Evolutionary conservation across 495 filamentous ascomycete genomes (phyloP), one percentile per base, ranked within the genome.

Genomic region (Pseudevernia furfuracea): DNA sequence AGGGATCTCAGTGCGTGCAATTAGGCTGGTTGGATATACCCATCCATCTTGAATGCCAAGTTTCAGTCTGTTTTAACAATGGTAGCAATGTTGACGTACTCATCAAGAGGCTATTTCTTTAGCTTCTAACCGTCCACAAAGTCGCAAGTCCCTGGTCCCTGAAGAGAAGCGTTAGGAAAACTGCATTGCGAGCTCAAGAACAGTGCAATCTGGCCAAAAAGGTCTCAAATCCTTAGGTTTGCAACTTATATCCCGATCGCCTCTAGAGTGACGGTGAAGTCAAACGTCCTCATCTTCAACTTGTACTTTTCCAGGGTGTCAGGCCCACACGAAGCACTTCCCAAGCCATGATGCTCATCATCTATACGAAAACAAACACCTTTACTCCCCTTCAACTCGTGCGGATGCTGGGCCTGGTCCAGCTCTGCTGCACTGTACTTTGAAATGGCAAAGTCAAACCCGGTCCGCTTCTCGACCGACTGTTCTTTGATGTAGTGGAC

Each of bases 261-360:
- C 48, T 66, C 67, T 43, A 68, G 34, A 30, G 34, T 60, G 30
- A 68, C 67, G n/a, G 67, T 65, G 25, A 68, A 68, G 59, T 63
- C 63, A 59, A 68, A 68, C 5, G 53, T 60, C 28, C 67, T 56
- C 48, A 61, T 67, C 11, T 46, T 61, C 39, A 84, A 67, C 39
- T 73, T 68, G 71, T 83, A 79, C 69, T 84, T 74, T 25, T 85
- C 79, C 70, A 80, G 72, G 1, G 82, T 82, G 30, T 75, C 74
- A 0, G 84, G 85, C n/a, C 84, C 84, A 71, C 84, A 86, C 23
- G 80, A 80, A 25, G 78, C 84, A n/a, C 78, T 86, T 3, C 84
- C 84, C 1, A 87, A 72, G 0, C 84, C 84, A 61, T 79, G 78
- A 61, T 81, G 79, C 39, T 71, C 75, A 10, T 80, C 84, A 74